phyloP scores from a whole-genome alignment of 208 protist species.

The Crithidia expoeki region DNA sequence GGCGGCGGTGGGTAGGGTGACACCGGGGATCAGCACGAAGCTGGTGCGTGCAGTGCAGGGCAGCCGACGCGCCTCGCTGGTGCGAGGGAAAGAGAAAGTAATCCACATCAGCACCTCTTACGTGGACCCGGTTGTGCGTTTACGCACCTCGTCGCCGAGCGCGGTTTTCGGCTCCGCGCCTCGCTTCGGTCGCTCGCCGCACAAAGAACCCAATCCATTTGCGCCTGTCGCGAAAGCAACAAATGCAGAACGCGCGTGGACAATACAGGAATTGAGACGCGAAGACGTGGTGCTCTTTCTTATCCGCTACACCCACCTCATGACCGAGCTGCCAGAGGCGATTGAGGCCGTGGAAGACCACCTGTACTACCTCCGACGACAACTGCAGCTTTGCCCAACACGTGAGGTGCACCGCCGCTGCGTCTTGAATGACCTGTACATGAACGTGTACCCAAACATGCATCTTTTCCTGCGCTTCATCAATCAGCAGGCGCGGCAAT shows the following conservation, averaged over 20 bases:
- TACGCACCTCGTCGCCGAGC: constrained; percentile 14
- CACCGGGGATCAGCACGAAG: constrained; percentile 4
- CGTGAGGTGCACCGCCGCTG: constrained; percentile 45
- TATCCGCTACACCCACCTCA: constrained; percentile 37
- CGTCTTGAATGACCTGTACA: constrained; percentile 71
- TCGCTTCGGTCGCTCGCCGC: constrained; percentile 3
- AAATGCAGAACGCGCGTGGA: constrained; percentile 35
- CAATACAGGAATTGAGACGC: constrained; percentile 49
- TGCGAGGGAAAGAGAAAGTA: neutral
- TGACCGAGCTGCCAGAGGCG: constrained; percentile 53
- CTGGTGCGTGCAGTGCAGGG: neutral
- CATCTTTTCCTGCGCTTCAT: constrained; percentile 68
- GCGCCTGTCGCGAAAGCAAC: constrained; percentile 24
- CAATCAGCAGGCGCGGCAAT: constrained; percentile 42
- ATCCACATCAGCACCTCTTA: neutral
- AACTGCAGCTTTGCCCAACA: constrained; percentile 62
- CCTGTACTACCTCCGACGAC: constrained; percentile 40
- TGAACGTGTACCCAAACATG: constrained; percentile 74
- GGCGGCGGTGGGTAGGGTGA: neutral
- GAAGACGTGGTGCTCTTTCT: constrained; percentile 64
- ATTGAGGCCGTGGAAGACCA: constrained; percentile 59
- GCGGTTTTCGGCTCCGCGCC: constrained; percentile 31
- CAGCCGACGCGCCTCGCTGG: neutral
- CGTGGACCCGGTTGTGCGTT: neutral
- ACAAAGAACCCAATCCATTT: constrained; percentile 56